These are phyloP conservation scores for Aspergillus pseudotamarii DNA, from an alignment of 2,329 filamentous ascomycete species.

Conservation along the genomic window DNA sequence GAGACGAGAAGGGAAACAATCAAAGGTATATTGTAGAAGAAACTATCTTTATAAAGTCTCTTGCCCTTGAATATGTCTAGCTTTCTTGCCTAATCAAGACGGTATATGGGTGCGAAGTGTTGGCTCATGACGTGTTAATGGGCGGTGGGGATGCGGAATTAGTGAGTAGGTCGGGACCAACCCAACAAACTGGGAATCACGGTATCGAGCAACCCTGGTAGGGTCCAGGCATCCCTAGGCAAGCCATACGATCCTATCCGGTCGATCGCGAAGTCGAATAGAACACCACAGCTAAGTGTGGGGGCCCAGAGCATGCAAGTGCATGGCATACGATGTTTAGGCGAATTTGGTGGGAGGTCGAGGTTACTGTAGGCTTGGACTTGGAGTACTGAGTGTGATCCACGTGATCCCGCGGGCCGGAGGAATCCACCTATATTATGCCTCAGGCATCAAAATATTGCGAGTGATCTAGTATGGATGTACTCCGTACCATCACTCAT, in stretches of 20 bases:
- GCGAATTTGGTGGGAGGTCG: neutral
- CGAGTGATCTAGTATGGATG: no score
- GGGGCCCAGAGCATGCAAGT: neutral
- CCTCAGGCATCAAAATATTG: neutral
- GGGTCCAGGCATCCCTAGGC: neutral
- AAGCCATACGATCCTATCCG: neutral
- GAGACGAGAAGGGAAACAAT: neutral
- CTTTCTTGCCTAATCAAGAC: neutral
- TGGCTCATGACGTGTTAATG: constrained; percentile 13
- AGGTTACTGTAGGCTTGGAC: neutral
- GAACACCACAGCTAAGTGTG: neutral
- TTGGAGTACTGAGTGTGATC: neutral
- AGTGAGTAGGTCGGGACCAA: constrained; percentile 9
- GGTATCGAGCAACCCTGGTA: neutral
- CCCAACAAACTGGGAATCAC: neutral
- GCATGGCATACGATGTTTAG: constrained; percentile 2
- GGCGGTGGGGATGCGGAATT: constrained; percentile 13
- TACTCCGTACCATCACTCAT: no score
- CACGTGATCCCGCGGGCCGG: constrained; percentile 1
- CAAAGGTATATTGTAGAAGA: neutral
- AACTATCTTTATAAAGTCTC: neutral
- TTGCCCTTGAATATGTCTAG: neutral
- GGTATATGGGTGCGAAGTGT: constrained; percentile 3
- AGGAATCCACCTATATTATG: neutral
- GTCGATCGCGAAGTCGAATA: neutral